phyloP scores from a whole-genome alignment of 2,329 filamentous ascomycete species.

The Penicillium sp. region DNA sequence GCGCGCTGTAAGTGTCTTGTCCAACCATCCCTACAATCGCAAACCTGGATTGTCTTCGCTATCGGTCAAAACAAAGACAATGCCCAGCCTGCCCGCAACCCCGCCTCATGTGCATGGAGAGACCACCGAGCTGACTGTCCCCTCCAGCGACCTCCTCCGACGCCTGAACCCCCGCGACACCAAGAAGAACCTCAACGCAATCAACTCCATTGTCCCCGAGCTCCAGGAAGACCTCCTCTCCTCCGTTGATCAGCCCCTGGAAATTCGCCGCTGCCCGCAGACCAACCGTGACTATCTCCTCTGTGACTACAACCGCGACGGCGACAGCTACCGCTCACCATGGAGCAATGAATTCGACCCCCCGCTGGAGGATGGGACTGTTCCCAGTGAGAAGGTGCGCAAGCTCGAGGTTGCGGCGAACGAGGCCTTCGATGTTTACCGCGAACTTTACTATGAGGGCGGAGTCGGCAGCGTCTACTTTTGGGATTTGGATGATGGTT shows the following conservation, averaged over 20 bases:
- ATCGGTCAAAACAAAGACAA: neutral
- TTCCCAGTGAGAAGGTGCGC: slow-evolving; percentile 86
- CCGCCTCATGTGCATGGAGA: slow-evolving; percentile 23
- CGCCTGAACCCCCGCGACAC: slow-evolving; percentile 96
- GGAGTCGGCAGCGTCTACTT: slow-evolving; percentile 96
- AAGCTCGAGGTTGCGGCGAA: slow-evolving; percentile 95
- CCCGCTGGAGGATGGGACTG: slow-evolving; percentile 81
- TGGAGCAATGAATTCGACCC: slow-evolving; percentile 99
- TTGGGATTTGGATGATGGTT: slow-evolving; percentile 97
- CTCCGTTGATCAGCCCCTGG: slow-evolving; percentile 93
- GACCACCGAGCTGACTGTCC: slow-evolving; percentile 32
- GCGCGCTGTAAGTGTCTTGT: slow-evolving; percentile 50
- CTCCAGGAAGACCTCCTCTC: slow-evolving; percentile 97
- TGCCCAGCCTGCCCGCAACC: slow-evolving; percentile 23
- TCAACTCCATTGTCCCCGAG: slow-evolving; percentile 85
- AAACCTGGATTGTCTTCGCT: neutral
- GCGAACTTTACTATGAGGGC: slow-evolving; percentile 90
- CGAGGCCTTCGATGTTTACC: slow-evolving; percentile 94
- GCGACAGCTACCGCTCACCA: slow-evolving; percentile 95
- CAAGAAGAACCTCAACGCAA: slow-evolving; percentile 80
- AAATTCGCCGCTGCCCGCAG: slow-evolving; percentile 81
- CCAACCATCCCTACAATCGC: neutral
- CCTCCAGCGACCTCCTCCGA: slow-evolving; percentile 88
- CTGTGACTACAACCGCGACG: slow-evolving; percentile 99
- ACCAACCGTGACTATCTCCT: slow-evolving; percentile 94